These are phyloP conservation scores for Wallacemonas rigidus DNA, from an alignment of 208 protist species.

Conservation along the genomic window DNA sequence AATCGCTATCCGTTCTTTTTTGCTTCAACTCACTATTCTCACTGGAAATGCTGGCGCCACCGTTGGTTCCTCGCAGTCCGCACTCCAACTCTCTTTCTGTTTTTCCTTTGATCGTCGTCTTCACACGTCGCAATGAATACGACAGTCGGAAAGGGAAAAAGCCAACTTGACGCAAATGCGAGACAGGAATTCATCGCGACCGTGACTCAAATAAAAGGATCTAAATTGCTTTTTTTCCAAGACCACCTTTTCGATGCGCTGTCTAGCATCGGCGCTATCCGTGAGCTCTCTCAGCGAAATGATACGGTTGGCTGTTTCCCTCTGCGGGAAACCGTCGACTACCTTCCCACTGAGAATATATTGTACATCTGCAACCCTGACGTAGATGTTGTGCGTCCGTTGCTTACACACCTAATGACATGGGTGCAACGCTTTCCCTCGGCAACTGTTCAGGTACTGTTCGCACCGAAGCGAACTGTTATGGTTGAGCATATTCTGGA, in stretches of 20 bases:
- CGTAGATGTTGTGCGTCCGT: slow-evolving; percentile 35
- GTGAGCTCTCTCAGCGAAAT: slow-evolving; percentile 26
- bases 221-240: slow-evolving; percentile 48
- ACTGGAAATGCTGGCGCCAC: no score
- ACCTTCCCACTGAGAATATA: slow-evolving; percentile 45
- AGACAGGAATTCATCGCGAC: slow-evolving; percentile 28
- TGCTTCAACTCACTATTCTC: no score
- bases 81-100: not conserved
- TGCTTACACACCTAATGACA: slow-evolving; percentile 58
- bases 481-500: slow-evolving; percentile 75
- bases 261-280: slow-evolving; percentile 24
- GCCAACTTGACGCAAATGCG: not conserved
- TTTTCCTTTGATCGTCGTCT: not conserved
- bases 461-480: slow-evolving; percentile 75
- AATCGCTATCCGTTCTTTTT: no score
- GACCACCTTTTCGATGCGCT: slow-evolving; percentile 35
- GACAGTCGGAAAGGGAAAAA: not conserved
- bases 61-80: no score
- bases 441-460: slow-evolving; percentile 47
- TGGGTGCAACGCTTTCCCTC: slow-evolving; percentile 59
- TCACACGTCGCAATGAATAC: not conserved
- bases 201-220: slow-evolving; percentile 21
- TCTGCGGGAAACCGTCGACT: slow-evolving; percentile 43
- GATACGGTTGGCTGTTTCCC: slow-evolving; percentile 43
- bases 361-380: slow-evolving; percentile 46